Evolutionary conservation across 1,284 basidiomycete genomes (phyloP), one percentile per base, ranked within the genome.

Genomic region (Ustilago curta): DNA sequence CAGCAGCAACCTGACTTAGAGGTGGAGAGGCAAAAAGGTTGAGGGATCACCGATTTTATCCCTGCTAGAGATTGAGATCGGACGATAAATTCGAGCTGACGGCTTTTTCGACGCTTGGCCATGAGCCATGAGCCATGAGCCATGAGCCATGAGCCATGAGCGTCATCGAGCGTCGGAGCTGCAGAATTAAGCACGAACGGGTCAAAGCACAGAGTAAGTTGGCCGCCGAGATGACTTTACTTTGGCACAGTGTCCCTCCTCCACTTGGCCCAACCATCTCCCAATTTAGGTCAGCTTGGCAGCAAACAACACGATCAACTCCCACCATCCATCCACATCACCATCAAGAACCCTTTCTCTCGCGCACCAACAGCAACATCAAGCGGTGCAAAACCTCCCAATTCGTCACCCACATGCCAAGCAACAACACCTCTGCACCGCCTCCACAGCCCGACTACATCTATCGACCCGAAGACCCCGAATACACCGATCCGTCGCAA

Each of bases 401-500:
- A n/a, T n/a, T n/a, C n/a, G n/a, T n/a, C 12, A 14, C 12, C 4
- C 35, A 39, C 57, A 70, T 60, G 66, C 66, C 66, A 23, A 68
- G 61, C 53, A 68, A 55, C 50, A 65, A 58, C 21, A 57, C 50
- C 4, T 50, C 50, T 32, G 43, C 21, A 27, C 59, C 44, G 44
- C 50, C 81, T 2, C 50, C 84, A 86, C 23, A 89, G 86, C 58
- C 66, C n/a, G 74, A 76, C 66, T 76, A 72, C 65, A 72, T 76
- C 59, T 76, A 69, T 35, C 65, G 74, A 12, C 74, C 74, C 58
- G 74, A 76, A 25, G 74, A 76, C 21, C 74, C 70, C 23, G 74
- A 76, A n/a, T 62, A 72, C 40, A 56, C 67, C 3, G 72, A 75
- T 31, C 49, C 51, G 23, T 62, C 54, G 37, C 59, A 58, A 35